Percentiles rank a stretch among this genome's conserved stretches.
Conservation (phyloP, 2,329 filamentous ascomycete species). For the Metarhizium brunneum region DNA sequence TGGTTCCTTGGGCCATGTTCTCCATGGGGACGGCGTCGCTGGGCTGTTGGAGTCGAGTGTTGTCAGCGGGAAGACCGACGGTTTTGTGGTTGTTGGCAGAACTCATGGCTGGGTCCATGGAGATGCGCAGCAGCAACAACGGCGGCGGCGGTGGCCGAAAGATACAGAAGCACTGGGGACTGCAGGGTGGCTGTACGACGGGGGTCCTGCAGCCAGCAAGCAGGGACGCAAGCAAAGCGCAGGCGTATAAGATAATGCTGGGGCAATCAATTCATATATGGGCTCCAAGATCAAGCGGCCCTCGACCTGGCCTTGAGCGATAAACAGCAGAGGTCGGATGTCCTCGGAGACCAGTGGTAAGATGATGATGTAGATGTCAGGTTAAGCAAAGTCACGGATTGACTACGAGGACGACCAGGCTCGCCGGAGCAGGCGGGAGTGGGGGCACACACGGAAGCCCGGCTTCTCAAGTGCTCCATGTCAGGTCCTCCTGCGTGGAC, state of each 20-base stretch:
- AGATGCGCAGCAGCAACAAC: slow-evolving; percentile 15
- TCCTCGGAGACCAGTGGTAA: neutral
- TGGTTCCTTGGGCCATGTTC: slow-evolving; percentile 18
- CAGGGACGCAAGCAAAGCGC: neutral
- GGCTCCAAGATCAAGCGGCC: neutral
- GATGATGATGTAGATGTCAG: slow-evolving; percentile 5
- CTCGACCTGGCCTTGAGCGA: neutral
- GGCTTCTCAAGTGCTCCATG: neutral
- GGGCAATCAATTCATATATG: slow-evolving; percentile 11
- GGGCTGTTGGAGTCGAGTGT: slow-evolving; percentile 23
- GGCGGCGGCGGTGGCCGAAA: slow-evolving; percentile 6
- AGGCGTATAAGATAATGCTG: neutral
- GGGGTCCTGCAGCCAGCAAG: neutral
- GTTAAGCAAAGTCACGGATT: neutral
- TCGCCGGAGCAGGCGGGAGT: slow-evolving; percentile 7
- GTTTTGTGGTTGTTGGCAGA: slow-evolving; percentile 16
- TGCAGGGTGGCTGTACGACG: neutral
- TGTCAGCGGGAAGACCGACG: slow-evolving; percentile 12
- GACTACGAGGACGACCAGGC: slow-evolving; percentile 1
- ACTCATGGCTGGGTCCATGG: slow-evolving; percentile 22
- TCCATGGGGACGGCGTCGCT: slow-evolving; percentile 29
- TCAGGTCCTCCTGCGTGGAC: neutral
- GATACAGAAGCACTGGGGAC: neutral
- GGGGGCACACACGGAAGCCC: slow-evolving; percentile 6
- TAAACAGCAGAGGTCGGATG: slow-evolving; percentile 2